Evolutionary conservation across 768 basidiomycete species (phyloP), one percentile per base, ranked within the genome.

Genomic region (Lentinula edodes): DNA sequence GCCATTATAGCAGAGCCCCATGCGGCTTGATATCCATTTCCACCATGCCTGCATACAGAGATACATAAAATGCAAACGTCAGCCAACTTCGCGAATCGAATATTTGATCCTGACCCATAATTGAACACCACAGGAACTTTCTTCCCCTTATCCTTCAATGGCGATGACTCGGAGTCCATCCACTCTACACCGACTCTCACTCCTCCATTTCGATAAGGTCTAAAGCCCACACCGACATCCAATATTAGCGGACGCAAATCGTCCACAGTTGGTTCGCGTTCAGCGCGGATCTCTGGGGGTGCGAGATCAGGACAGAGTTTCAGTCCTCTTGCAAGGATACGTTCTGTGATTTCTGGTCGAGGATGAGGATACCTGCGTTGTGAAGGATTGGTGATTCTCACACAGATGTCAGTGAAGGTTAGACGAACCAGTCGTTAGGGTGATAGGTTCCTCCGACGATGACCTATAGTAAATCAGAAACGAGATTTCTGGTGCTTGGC

Each of bases 171-270:
- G n/a, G n/a, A 42, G 5, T 73, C 73, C 23, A 79, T 65, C 74
- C 73, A 78, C 39, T 82, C 82, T 0, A 75, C 70, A 43, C 85
- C 88, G 0, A 90, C 72, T 28, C 89, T 73, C 36, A 91, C 76
- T 0, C 90, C 89, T n/a, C 85, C 87, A 43, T 82, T 84, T 59
- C 91, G 74, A 0, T 72, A 81, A 0, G 90, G 91, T 3, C 90
- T 77, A 52, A 92, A 71, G 2, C 91, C 91, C 60, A 77, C 78
- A 2, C 83, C 82, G 62, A 81, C 78, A 39, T 80, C 80, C 5
- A 83, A 67, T 38, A 84, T 73, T 38, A 83, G 74, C 1, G 78
- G 71, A 43, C 77, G 70, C 1, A 86, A 64, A 63, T 86, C 84
- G 6, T 82, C 78, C 7, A 84, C 51, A 0, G 76, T 82, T 5